phyloP scores from a whole-genome alignment of 2,329 filamentous ascomycete genomes.

The Aspergillus pseudoglaucus region DNA sequence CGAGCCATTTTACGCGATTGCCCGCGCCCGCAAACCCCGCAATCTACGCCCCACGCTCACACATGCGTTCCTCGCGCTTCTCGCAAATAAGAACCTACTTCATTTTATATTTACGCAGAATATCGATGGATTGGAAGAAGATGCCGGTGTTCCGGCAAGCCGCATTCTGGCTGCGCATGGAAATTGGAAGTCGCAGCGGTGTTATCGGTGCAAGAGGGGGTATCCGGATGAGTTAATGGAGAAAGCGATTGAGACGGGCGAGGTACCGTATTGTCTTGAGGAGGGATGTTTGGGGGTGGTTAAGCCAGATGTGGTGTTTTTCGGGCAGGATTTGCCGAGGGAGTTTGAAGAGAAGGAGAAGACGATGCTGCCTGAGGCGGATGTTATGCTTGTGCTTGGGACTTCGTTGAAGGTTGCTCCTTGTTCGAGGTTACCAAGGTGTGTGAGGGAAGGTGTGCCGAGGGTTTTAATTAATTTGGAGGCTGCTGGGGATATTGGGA shows the following conservation, averaged over 20 bases:
- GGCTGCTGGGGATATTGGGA: constrained; percentile 66
- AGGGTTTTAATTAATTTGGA: constrained; percentile 76
- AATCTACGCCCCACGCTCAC: constrained; percentile 74
- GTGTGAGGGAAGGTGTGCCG: constrained; percentile 53
- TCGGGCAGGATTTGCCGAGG: constrained; percentile 61
- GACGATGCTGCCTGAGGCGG: constrained; percentile 49
- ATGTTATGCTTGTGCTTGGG: constrained; percentile 69
- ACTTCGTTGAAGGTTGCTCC: constrained; percentile 75
- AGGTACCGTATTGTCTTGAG: constrained; percentile 59
- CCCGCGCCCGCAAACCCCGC: constrained; percentile 79
- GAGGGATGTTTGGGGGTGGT: constrained; percentile 62
- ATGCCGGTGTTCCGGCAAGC: constrained; percentile 66
- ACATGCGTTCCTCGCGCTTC: constrained; percentile 72
- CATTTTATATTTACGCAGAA: constrained; percentile 84
- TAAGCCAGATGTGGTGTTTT: constrained; percentile 84
- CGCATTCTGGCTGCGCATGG: constrained; percentile 80
- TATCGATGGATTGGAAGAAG: constrained; percentile 81
- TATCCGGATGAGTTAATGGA: constrained; percentile 66
- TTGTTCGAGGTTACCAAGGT: constrained; percentile 66
- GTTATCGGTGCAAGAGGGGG: constrained; percentile 65
- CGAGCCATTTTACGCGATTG: constrained; percentile 76
- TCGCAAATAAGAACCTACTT: constrained; percentile 67
- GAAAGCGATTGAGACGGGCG: constrained; percentile 55
- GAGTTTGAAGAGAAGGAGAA: constrained; percentile 55
- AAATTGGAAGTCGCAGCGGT: constrained; percentile 76